phyloP scores from a whole-genome alignment of 495 filamentous ascomycete genomes.

The Penicillium silybi region DNA sequence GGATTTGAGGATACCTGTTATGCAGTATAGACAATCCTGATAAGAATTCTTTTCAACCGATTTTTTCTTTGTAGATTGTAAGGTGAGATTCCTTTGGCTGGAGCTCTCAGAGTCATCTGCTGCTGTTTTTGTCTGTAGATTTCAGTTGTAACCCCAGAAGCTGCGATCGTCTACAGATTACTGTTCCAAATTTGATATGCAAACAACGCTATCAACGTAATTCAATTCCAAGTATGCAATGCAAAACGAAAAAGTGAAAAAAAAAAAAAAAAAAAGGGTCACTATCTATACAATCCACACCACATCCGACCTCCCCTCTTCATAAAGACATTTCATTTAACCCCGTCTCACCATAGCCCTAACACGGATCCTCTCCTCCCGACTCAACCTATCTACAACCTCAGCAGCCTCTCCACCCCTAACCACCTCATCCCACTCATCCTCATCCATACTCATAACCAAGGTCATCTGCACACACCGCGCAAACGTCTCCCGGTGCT shows the following conservation, averaged over 20 bases:
- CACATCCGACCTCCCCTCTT: background rate
- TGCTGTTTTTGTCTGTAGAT: too few relatives aligned
- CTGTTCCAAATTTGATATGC: too few relatives aligned
- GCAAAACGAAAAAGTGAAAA: background rate
- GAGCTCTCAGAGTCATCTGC: too few relatives aligned
- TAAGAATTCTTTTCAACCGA: background rate
- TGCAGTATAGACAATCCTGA: background rate
- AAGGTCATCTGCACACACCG: constrained; percentile 80
- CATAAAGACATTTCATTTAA: background rate
- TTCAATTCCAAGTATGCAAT: background rate
- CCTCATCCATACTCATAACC: constrained; percentile 94
- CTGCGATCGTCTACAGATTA: too few relatives aligned
- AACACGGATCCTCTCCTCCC: constrained; percentile 59
- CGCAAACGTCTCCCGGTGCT: constrained; percentile 74
- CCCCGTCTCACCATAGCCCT: constrained; percentile 53
- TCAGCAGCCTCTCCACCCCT: constrained; percentile 38
- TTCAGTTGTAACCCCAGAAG: too few relatives aligned
- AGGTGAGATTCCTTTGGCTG: too few relatives aligned
- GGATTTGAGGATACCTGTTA: background rate
- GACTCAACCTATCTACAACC: constrained; percentile 48
- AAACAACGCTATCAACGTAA: too few relatives aligned
- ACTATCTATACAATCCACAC: background rate
- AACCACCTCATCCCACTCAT: constrained; percentile 84
- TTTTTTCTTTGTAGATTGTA: background rate
- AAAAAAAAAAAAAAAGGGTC: background rate